Evolutionary conservation across 495 filamentous ascomycete genomes (phyloP).

Genomic region (Oidiodendron maius): DNA sequence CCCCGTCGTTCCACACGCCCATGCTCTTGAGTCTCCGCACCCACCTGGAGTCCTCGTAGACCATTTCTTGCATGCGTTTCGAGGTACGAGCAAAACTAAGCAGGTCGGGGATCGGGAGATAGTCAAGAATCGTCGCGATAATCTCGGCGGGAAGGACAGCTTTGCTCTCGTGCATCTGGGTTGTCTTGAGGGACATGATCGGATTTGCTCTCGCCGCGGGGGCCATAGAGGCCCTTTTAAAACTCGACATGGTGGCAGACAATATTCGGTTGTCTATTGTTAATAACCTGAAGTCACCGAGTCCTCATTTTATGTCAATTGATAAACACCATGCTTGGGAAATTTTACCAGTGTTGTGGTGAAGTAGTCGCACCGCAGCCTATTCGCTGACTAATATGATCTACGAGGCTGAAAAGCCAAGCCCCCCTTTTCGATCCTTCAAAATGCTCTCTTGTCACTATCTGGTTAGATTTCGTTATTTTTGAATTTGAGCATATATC

Average conservation of each 20-base stretch:
- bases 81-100: constrained; percentile 84
- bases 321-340: no score
- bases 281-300: neutral
- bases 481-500: no score
- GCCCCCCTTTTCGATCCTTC: no score
- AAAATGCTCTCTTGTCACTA: no score
- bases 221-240: constrained; percentile 47
- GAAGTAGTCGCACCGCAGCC: no score
- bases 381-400: no score
- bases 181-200: constrained; percentile 68
- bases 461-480: no score
- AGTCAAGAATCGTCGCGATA: constrained; percentile 79
- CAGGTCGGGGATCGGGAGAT: constrained; percentile 77
- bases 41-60: constrained; percentile 97
- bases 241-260: constrained; percentile 52
- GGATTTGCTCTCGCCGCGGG: constrained; percentile 40
- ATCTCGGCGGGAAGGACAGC: constrained; percentile 88
- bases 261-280: neutral
- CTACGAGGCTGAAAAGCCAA: no score
- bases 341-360: no score
- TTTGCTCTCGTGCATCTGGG: constrained; percentile 69
- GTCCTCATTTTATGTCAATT: neutral
- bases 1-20: constrained; percentile 87
- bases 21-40: constrained; percentile 76
- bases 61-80: constrained; percentile 91